Evolutionary conservation across 495 filamentous ascomycete genomes (phyloP), one percentile per base, ranked within the genome.

Genomic region (Penicillium crystallinum): DNA sequence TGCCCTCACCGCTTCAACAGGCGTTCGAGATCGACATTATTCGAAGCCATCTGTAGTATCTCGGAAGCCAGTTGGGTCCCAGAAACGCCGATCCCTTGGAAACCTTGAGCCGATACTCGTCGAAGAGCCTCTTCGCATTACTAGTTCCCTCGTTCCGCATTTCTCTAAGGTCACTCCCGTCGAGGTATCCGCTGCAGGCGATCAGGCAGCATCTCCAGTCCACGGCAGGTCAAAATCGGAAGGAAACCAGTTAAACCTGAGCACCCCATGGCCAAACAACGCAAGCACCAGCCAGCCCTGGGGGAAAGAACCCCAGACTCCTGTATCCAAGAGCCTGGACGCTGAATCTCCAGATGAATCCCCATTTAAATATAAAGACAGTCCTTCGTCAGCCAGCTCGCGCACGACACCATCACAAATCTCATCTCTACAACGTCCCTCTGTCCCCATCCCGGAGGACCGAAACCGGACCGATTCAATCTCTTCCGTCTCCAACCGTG

Each of bases 31-130:
- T 41, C 58, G 62, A 52, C 55, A 61, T 34, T 64, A 63, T 11
- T 54, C 59, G 22, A 67, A 64, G 6, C 59, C 67, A 38, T 63
- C 65, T 39, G 58, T 63, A 6, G 43, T 75, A 4, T 59, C 65
- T 49, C 72, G 73, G 36, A 76, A 76, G 46, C 72, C 72, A 7
- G 67, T 76, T 10, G 71, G 69, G 0, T 73, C 73, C 25, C 64
- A 59, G 7, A 62, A 66, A 7, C 59, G 59, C 49, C 63, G 62
- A 46, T 73, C 68, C n/a, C 47, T 68, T 12, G 64, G 53, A 9
- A 61, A 65, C 17, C 14, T 65, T 0, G 67, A 72, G 33, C 33
- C 57, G 4, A n/a, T 33, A 2, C 52, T 65, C 1, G 40, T 69
- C 37, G 55, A 70, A 39, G 30, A 46, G 9, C 57, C 58, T 0